Percentiles rank a stretch among this genome's conserved stretches.
phyloP scores from a whole-genome alignment of 805 yeast genomes.

The Barnettozyma wickerhamii region DNA sequence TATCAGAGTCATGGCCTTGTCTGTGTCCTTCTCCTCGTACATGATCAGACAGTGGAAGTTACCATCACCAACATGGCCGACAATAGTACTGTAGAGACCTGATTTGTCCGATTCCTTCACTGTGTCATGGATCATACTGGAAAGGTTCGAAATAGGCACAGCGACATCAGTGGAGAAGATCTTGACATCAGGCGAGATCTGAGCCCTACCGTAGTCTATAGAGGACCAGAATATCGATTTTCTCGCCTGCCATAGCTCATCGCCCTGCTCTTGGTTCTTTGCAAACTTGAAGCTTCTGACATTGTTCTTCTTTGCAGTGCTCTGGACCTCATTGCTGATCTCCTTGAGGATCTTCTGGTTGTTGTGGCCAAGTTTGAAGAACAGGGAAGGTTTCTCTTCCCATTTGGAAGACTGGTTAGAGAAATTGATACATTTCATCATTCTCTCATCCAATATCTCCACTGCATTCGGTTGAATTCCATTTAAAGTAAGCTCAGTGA shows the following conservation, averaged over 20 bases:
- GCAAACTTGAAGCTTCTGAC: slow-evolving; percentile 57
- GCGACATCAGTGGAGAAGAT: slow-evolving; percentile 79
- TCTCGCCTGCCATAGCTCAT: slow-evolving; percentile 69
- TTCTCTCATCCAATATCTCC: slow-evolving; percentile 66
- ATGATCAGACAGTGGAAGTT: slow-evolving; percentile 69
- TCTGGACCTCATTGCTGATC: slow-evolving; percentile 38
- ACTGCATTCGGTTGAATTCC: slow-evolving; percentile 68
- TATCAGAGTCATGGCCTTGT: slow-evolving; percentile 47
- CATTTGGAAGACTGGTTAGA: slow-evolving; percentile 51
- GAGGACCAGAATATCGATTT: slow-evolving; percentile 64
- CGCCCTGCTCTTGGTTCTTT: slow-evolving; percentile 47
- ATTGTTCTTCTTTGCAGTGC: slow-evolving; percentile 46
- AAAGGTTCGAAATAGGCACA: slow-evolving; percentile 67
- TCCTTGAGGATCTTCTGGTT: slow-evolving; percentile 36
- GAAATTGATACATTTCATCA: slow-evolving; percentile 59
- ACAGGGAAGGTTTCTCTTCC: slow-evolving; percentile 52
- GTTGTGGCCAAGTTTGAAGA: slow-evolving; percentile 57
- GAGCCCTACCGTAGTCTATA: slow-evolving; percentile 55
- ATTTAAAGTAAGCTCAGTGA: slow-evolving; percentile 50
- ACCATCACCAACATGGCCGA: slow-evolving; percentile 85
- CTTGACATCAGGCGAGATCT: slow-evolving; percentile 42
- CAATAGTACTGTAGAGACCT: slow-evolving; percentile 53
- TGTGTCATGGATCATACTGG: slow-evolving; percentile 57
- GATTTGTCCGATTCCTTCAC: slow-evolving; percentile 52
- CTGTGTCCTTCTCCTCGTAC: slow-evolving; percentile 47